Base-by-base conservation (phyloP, 257 asterid genomes). In the Nicotiana otophora region DNA sequence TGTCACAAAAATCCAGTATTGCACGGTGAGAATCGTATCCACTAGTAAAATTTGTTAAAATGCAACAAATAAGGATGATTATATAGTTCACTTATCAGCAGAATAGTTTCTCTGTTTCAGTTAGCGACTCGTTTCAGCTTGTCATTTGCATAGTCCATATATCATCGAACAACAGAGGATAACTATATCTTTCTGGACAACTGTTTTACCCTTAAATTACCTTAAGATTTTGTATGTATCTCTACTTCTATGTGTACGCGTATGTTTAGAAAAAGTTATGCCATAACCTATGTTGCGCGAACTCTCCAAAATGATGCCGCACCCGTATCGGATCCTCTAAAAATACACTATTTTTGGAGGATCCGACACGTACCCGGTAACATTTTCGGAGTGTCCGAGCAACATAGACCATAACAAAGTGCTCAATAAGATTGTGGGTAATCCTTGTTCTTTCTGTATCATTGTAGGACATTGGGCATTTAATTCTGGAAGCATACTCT, bases 401-500 rank as follows among this genome's bases (percentile, higher is more conserved):
- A 23, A 23, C 26, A 23, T 23, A 23, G 26, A 23, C 26, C 26
- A 23, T 42, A 42, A 42, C 51, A 9, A 34, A 68, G 34, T 57
- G 42, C 26, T 60, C 14, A 62, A 2, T 53, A 30, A 15, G 19
- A 55, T 58, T 9, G 68, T 48, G 74, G 19, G 42, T 33, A 55
- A 60, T 33, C n/a, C 30, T 20, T 16, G 60, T 57, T 82, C 55
- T 31, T 42, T 42, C n/a, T 62, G 51, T 64, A 20, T 26, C n/a
- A 68, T 55, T 80, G 70, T 54, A 95, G 99, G 99, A 95, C 78
- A 90, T 95, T 42, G 99, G 98, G 17, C 97, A 86, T 81, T 84
- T 96, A 34, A 87, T 93, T 77, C 88, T 96, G 10, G 99, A 96
- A 89, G 97, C 98, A 14, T 96, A 96, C 88, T 96, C 99, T 19